Base-by-base conservation (phyloP, 257 asterid genomes). In the Asclepias syriaca region DNA sequence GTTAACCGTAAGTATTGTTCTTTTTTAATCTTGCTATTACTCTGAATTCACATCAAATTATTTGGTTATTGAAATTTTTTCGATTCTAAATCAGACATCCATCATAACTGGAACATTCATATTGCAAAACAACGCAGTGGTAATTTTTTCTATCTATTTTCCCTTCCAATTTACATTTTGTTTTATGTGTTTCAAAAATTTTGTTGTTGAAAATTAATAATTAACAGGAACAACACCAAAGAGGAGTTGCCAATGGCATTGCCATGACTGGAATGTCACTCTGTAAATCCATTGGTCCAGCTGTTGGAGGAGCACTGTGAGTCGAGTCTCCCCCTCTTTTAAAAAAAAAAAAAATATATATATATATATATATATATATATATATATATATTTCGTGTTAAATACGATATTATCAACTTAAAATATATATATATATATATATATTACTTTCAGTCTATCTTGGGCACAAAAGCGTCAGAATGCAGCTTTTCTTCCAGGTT, bases 181-280 rank as follows among this genome's bases (percentile, higher is more conserved):
- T 29, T 2, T 48, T 12, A 10, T 51, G 6, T 51, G 57, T 51
- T 51, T 51, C 0, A 1, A 43, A 7, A 16, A 51, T 14, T 16
- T 34, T n/a, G 2, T 72, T 27, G 14, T 50, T 34, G 3, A 34
- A 34, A 34, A 21, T 14, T 18, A 27, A 3, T 18, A 14, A 15
- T 68, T 27, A 27, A 56, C 92, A 92, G 98, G 70, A 86, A 61
- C 95, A 84, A 71, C 86, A 90, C 75, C 94, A 82, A 68, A 77
- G 98, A 72, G 98, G 97, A 76, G 87, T 87, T 78, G 97, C 97
- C 78, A 90, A 92, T 75, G 98, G 96, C 70, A 78, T 92, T 83
- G 82, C 98, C 63, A 92, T 92, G 96, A 77, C 97, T 6, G 85
- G 86, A 49, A 92, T 92, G 98, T 92, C 98, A 18, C 81, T 90